A percentile compares a stretch with the other conserved stretches of the same genome.
phyloP scores from a whole-genome alignment of 1,284 basidiomycete species.

The Apiotrichum mycotoxinovorans region DNA sequence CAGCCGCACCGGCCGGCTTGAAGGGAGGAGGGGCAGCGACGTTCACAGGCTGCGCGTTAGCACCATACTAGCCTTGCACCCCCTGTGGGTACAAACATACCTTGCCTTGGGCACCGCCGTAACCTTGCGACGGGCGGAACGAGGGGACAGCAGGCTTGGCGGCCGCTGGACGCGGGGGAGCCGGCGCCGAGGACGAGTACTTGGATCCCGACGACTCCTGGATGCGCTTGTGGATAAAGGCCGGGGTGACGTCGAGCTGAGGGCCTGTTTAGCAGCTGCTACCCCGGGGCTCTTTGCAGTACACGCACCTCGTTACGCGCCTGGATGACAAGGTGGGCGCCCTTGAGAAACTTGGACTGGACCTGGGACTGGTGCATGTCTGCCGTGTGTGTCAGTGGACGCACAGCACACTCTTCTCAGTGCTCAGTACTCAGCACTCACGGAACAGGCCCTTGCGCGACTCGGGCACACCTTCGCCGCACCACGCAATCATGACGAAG shows the following conservation, averaged over 20 bases:
- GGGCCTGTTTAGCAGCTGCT: not conserved
- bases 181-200: conserved; percentile 55
- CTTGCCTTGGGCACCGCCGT: conserved; percentile 44
- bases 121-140: conserved; percentile 43
- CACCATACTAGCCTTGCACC: not conserved
- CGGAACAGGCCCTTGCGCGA: conserved; percentile 87
- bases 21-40: conserved; percentile 30
- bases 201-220: conserved; percentile 88
- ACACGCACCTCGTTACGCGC: conserved; percentile 78
- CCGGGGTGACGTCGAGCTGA: conserved; percentile 74
- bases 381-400: conserved; percentile 17
- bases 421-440: conserved; percentile 32
- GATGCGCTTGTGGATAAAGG: conserved; percentile 78
- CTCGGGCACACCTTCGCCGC: conserved; percentile 93
- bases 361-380: conserved; percentile 79
- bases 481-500: conserved; percentile 88
- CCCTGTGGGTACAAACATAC: conserved; percentile 14
- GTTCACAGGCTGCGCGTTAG: conserved; percentile 23
- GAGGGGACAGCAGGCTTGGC: conserved; percentile 35
- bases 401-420: not conserved
- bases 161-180: conserved; percentile 21
- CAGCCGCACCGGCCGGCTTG: conserved; percentile 15
- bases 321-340: conserved; percentile 83
- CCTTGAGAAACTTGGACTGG: conserved; percentile 68
- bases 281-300: not conserved